phyloP scores from a whole-genome alignment of 805 yeast genomes.

The Barnettozyma vustinii region DNA sequence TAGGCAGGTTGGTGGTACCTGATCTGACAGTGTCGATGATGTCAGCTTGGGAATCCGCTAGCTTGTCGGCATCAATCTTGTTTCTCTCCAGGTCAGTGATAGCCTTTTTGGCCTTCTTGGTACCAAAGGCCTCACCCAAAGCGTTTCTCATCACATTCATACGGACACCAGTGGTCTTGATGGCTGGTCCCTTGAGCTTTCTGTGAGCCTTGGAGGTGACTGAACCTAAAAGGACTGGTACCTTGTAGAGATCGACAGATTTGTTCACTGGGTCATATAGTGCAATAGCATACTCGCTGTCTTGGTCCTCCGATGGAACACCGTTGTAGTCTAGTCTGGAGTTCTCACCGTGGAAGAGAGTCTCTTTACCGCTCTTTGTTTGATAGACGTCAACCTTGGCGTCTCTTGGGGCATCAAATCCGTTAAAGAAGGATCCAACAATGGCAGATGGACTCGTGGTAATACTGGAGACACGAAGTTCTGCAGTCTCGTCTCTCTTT shows the following conservation, averaged over 20 bases:
- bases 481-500: constrained; percentile 32
- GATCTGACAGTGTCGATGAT: constrained; percentile 75
- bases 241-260: constrained; percentile 56
- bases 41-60: constrained; percentile 69
- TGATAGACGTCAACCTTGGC: constrained; percentile 61
- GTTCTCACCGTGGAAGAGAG: constrained; percentile 72
- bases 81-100: constrained; percentile 76
- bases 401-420: constrained; percentile 54
- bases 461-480: constrained; percentile 31
- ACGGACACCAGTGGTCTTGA: constrained; percentile 50
- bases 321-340: constrained; percentile 73
- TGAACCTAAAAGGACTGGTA: constrained; percentile 57
- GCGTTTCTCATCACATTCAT: constrained; percentile 64
- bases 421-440: constrained; percentile 76
- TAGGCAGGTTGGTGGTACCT: constrained; percentile 68
- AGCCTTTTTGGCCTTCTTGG: constrained; percentile 91
- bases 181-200: constrained; percentile 52
- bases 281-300: constrained; percentile 60
- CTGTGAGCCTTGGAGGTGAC: constrained; percentile 60
- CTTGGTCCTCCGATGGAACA: constrained; percentile 31
- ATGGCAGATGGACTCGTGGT: constrained; percentile 44
- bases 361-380: constrained; percentile 29
- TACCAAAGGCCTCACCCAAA: constrained; percentile 95
- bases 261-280: constrained; percentile 66
- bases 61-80: constrained; percentile 77